Evolutionary conservation across 2,329 filamentous ascomycete species (phyloP), one percentile per base, ranked within the genome.

Genomic region (Pezicula rhizophila): DNA sequence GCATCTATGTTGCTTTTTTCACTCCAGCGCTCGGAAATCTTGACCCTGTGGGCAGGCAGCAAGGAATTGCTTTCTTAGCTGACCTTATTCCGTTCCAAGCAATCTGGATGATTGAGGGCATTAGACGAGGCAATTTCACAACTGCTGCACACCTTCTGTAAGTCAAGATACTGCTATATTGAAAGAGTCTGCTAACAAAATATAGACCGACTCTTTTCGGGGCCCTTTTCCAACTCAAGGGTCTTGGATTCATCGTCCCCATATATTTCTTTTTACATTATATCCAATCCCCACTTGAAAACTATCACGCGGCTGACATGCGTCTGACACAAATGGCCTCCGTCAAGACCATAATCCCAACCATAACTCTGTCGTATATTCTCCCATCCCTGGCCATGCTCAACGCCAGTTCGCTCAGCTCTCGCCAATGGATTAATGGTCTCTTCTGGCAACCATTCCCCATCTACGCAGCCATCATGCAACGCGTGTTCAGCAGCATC

Each of bases 381-480:
- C 42, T 61, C 14, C 63, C 65, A 0, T 50, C 56, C 0, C 41
- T 62, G 3, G 50, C 54, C 15, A 62, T 60, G 56, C 56, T 59
- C 28, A 45, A 37, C 7, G 53, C 52, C 2, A 45, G 53, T 17
- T 39, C 34, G 15, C 42, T 59, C 11, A 45, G 51, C n/a, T 58
- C 44, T n/a, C 53, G 53, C 7, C 60, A 64, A 50, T 57, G 52
- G 50, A 47, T 64, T 20, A 62, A 61, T 40, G 58, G 56, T 2
- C 20, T 57, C 11, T 52, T 61, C 34, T 78, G 75, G 72, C 74
- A 78, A 53, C 62, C 68, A 7, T 64, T 62, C 45, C 63, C 62
- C 4, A 38, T 64, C 4, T 60, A 51, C n/a, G 54, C 47, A 10
- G 28, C 55, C 23, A 41, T 59, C 46, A 31, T 49, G 15, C 51